Evolutionary conservation across 345 rosid species (phyloP).

Genomic region (Arabidopsis thaliana): DNA sequence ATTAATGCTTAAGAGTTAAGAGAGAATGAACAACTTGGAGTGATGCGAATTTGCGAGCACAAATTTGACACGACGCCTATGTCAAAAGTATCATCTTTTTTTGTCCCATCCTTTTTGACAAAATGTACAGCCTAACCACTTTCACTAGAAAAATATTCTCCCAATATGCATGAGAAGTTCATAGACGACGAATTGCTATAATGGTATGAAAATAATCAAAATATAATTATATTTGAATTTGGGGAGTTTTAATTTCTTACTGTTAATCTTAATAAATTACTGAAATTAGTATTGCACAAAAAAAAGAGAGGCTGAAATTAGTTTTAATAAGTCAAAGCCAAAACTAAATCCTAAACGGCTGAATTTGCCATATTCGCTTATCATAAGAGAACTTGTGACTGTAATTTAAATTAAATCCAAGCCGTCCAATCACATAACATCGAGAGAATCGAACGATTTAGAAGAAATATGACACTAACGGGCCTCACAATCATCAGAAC

Average conservation of each 20-base stretch:
- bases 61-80: slow-evolving; percentile 21
- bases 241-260: neutral
- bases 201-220: neutral
- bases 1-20: neutral
- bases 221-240: neutral
- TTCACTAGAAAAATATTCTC: slow-evolving; percentile 5
- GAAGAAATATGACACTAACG: neutral
- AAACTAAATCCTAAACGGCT: neutral
- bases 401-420: neutral
- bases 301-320: too few relatives aligned
- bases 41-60: slow-evolving; percentile 1
- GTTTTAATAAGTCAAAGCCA: too few relatives aligned
- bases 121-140: slow-evolving; percentile 24
- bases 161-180: slow-evolving; percentile 3
- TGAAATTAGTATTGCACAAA: too few relatives aligned
- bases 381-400: neutral
- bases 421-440: neutral
- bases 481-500: slow-evolving; percentile 18
- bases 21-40: neutral
- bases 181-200: neutral
- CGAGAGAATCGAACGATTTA: slow-evolving; percentile 12
- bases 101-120: slow-evolving; percentile 37
- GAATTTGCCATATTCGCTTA: neutral
- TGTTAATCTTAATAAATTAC: neutral
- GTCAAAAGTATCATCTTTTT: slow-evolving; percentile 18